Percentiles rank a stretch among this genome's conserved stretches.
These are phyloP conservation scores for Zychaea mexicana DNA, from an alignment of 371 early-diverging fungal genomes.

Conservation along the genomic window DNA sequence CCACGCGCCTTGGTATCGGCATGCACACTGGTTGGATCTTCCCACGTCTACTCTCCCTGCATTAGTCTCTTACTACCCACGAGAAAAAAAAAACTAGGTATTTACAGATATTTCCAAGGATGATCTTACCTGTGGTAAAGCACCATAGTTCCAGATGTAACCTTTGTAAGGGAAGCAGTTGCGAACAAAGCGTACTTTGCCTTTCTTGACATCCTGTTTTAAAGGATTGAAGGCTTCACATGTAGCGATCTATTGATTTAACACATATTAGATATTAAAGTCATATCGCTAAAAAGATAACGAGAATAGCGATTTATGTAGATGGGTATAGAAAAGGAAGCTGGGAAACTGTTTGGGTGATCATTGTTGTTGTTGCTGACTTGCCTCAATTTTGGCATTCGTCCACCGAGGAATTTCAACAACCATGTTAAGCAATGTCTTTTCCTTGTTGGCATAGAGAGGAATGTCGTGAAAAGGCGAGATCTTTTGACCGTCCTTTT, in stretches of 20 bases:
- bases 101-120: background rate
- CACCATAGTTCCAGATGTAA: conserved; percentile 99
- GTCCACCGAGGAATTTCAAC: conserved; percentile 99
- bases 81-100: background rate
- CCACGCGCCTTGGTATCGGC: conserved; percentile 90
- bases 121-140: conserved; percentile 85
- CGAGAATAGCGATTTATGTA: background rate
- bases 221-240: conserved; percentile 97
- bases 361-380: too few relatives aligned
- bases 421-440: conserved; percentile 93
- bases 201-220: conserved; percentile 99
- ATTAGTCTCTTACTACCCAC: too few relatives aligned
- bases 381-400: conserved; percentile 99
- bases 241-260: conserved; percentile 84
- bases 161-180: conserved; percentile 99
- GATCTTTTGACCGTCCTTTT: conserved; percentile 72
- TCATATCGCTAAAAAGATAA: too few relatives aligned
- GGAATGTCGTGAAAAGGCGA: conserved; percentile 99
- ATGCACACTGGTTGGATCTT: conserved; percentile 89
- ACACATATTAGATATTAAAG: background rate
- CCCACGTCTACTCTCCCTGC: conserved; percentile 84
- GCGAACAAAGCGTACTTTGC: conserved; percentile 96
- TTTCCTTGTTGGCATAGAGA: conserved; percentile 83
- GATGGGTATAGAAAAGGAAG: background rate
- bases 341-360: too few relatives aligned